Evolutionary conservation across 805 yeast genomes (phyloP).

Genomic region (Candida patagonica): DNA sequence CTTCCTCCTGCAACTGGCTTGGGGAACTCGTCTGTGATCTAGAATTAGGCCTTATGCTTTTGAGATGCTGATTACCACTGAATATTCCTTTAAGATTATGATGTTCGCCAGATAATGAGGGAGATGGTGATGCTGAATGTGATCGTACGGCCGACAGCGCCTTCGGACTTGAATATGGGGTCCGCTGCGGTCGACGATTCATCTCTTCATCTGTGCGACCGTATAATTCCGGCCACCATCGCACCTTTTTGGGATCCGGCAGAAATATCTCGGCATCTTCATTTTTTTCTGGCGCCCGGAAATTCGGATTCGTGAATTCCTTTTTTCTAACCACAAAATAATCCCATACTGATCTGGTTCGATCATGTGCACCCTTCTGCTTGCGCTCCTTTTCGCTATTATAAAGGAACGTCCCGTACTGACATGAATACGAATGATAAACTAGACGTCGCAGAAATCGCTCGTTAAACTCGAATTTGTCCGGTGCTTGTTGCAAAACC

Average conservation of each 20-base stretch:
- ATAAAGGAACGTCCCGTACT: conserved; percentile 82
- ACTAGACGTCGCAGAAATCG: conserved; percentile 73
- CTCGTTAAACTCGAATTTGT: conserved; percentile 77
- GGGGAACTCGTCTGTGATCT: too few species aligned
- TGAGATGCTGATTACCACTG: too few species aligned
- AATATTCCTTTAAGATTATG: too few species aligned
- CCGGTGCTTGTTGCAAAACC: conserved; percentile 58
- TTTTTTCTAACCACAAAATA: conserved; percentile 67
- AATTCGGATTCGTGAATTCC: conserved; percentile 57
- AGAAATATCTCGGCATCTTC: conserved; percentile 33
- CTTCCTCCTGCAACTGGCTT: too few species aligned
- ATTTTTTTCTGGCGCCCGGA: conserved; percentile 24
- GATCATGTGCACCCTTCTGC: conserved; percentile 32
- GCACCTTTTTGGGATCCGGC: conserved; percentile 53
- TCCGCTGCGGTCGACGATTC: conserved; percentile 30
- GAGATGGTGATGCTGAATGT: background rate
- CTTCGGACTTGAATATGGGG: too few species aligned
- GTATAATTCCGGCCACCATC: conserved; percentile 85
- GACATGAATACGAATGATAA: conserved; percentile 88
- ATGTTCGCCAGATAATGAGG: too few species aligned
- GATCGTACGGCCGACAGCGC: too few species aligned
- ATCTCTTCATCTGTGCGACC: conserved; percentile 67
- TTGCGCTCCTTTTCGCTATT: conserved; percentile 61
- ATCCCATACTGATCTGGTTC: conserved; percentile 85
- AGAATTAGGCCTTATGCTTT: too few species aligned